Base-by-base conservation (phyloP, 1,139 yeast species). In the Lodderomyces oxycetoniae region DNA sequence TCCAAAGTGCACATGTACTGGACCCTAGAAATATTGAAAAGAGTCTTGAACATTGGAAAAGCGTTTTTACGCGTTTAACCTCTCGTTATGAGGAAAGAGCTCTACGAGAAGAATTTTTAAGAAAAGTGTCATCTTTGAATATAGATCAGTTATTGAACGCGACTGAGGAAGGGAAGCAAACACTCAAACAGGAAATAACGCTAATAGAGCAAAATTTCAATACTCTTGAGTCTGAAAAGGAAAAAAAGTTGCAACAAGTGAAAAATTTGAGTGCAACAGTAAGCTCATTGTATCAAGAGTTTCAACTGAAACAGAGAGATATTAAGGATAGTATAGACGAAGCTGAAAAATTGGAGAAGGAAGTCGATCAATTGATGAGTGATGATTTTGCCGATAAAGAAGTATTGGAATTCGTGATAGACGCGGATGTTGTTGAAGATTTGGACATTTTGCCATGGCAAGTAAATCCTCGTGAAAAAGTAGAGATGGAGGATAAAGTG, bases 401-500 rank as follows among this genome's bases (percentile, higher is more conserved):
- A 14, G n/a, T 24, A 10, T 10, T 24, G n/a, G 14, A 12, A 6
- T 24, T 10, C 14, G 12, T 24, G 26, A 11, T 24, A 7, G 26
- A 6, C 6, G 12, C 9, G 9, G 26, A 24, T n/a, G n/a, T 24
- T 8, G n/a, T 7, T 10, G 7, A 11, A 24, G 7, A n/a, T 7
- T 14, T n/a, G 12, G 26, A 24, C 7, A n/a, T n/a, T n/a, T n/a
- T n/a, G n/a, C n/a, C n/a, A n/a, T n/a, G n/a, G n/a, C n/a, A n/a
- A n/a, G n/a, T n/a, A n/a, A n/a, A n/a, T n/a, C 9, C 14, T 14
- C 22, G 10, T 7, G 22, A 19, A 10, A 24, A 24, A 24, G 26
- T 10, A 11, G n/a, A 24, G 12, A 14, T 24, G 9, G 26, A 24
- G n/a, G 26, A 24, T 24, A 6, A 24, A 24, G 26, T 24, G n/a